Base-by-base conservation (phyloP, 2,329 filamentous ascomycete species). In the Cercospora brassicicola region DNA sequence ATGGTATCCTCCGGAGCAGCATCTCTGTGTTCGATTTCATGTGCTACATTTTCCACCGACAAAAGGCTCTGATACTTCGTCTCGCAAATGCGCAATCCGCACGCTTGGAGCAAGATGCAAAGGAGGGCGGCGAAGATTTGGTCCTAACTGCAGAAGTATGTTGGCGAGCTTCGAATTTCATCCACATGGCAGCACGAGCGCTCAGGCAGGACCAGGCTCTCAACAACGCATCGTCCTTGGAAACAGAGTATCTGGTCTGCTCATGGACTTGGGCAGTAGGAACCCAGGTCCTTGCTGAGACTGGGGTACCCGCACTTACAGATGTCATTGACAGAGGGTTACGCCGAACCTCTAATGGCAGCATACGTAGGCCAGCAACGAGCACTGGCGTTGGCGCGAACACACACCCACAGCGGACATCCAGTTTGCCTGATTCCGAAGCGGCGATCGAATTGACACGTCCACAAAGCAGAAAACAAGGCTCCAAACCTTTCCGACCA, bases 11-110 rank as follows among this genome's bases (percentile, higher is more conserved):
- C 45, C 90, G 92, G 13, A 99, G 96, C 81, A 92, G 97, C 72
- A 96, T 99, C 39, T 99, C 95, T 0, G 85, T 97, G 2, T 97
- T 98, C 76, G 95, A 99, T 79, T 98, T 99, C 78, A 87, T 92
- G 60, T 92, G 91, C 73, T 99, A 99, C 78, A 89, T 99, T 11
- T 99, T 98, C 78, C 89, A 93, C 2, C 88, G 95, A 26, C 94
- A 99, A 75, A 88, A 97, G 70, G 87, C 91, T 2, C 81, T 99
- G 0, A 84, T 98, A 1, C 84, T 97, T 11, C 88, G 94, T 4
- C 85, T 96, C 0, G 93, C 91, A n/a, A 95, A 94, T 76, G 80
- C 81, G n/a, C 76, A 79, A 13, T 79, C 79, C 8, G 77, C 80
- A n/a, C 77, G 79, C 64, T 74, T 79, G n/a, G 80, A 81, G 68